Evolutionary conservation across 2,329 filamentous ascomycete genomes (phyloP), one percentile per base, ranked within the genome.

Genomic region (Bipolaris cookei): DNA sequence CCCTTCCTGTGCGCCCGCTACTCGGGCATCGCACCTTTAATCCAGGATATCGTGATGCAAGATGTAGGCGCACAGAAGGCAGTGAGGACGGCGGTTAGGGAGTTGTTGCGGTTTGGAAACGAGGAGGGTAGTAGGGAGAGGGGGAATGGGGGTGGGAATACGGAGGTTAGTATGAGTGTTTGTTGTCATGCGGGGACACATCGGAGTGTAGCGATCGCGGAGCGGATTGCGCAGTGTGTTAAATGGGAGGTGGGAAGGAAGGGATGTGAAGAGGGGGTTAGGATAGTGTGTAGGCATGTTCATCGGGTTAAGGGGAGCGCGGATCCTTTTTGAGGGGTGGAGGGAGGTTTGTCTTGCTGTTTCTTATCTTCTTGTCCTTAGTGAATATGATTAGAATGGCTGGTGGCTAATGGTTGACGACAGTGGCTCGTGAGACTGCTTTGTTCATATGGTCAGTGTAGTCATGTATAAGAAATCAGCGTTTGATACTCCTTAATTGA

Each of bases 151-250:
- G 47, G 61, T 62, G 2, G 59, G 51, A 16, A 11, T 2, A 34
- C 39, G 34, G 55, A 58, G 8, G 51, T 58, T 1, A 54, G 55
- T 20, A 23, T 72, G 13, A 67, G 63, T 41, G 65, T 70, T 6
- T 69, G 67, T 39, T 74, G 71, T 52, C 43, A 51, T 25, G 56
- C 62, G 3, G 71, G 71, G 8, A 74, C 71, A 28, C 71, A 74
- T 61, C 65, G 71, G 11, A 74, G 71, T 59, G 71, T 74, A 16
- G 58, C 69, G 11, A 54, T 72, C 51, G 70, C 65, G 25, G 70
- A 74, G 62, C 20, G 57, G 52, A 68, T 73, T 58, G 68, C 62
- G 49, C 46, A 57, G 52, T 62, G 61, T 10, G 58, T 70, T 3
- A 61, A 62, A 47, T 30, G 34, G 10, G 61, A 68, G 51, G 56